Evolutionary conservation across 441 rosid species (phyloP).

Genomic region (Gossypium lobatum): DNA sequence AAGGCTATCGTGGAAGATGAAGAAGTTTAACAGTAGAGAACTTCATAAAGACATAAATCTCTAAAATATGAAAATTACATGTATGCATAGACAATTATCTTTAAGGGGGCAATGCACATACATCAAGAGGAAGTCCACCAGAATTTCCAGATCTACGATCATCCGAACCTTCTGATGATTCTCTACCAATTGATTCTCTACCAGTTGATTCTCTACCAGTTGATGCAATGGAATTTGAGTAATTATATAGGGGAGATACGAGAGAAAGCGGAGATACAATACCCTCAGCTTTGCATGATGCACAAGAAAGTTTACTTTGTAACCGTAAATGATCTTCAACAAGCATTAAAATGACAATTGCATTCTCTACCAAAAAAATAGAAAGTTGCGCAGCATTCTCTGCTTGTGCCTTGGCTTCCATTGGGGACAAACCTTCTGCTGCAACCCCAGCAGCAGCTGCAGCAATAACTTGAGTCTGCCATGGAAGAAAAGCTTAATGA

Average conservation of each 20-base stretch:
- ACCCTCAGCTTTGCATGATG: conserved; percentile 45
- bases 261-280: conserved; percentile 77
- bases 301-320: conserved; percentile 84
- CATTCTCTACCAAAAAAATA: conserved; percentile 95
- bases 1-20: background rate
- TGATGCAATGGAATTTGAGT: conserved; percentile 22
- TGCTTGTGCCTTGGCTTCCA: conserved; percentile 84
- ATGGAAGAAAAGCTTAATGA: conserved; percentile 27
- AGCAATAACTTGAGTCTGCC: conserved; percentile 99
- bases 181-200: conserved; percentile 49
- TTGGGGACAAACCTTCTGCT: conserved; percentile 91
- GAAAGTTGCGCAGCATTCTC: conserved; percentile 96
- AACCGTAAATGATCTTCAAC: conserved; percentile 99
- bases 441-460: conserved; percentile 99
- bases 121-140: conserved; percentile 82
- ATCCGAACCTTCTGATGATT: conserved; percentile 53
- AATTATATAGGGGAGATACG: background rate
- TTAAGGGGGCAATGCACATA: conserved; percentile 40
- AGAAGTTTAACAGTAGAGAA: background rate
- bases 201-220: conserved; percentile 46
- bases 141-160: conserved; percentile 60
- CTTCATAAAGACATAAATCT: background rate
- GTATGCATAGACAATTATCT: conserved; percentile 8
- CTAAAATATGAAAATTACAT: background rate
- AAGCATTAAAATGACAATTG: conserved; percentile 97